Conservation (phyloP, 148 eudicot species). For the Bassia scoparia region DNA sequence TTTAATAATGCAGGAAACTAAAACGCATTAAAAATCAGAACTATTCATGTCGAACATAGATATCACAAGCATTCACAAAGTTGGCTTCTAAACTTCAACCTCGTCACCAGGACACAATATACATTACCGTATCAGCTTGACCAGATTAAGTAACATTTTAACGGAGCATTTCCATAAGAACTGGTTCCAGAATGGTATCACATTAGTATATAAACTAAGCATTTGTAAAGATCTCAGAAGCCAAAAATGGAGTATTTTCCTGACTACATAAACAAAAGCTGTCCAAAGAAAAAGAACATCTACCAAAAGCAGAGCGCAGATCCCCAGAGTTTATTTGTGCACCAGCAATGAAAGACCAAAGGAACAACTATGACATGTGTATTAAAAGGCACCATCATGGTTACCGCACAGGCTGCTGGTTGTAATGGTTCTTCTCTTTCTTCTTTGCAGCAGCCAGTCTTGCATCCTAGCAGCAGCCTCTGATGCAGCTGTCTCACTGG, state of each 20-base stretch:
- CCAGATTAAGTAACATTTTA: conserved; percentile 16
- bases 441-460: conserved; percentile 95
- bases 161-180: conserved; percentile 18
- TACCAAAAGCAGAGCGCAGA: conserved; percentile 26
- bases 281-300: conserved; percentile 27
- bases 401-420: conserved; percentile 86
- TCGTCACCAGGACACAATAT: conserved; percentile 17
- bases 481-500: conserved; percentile 74
- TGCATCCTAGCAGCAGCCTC: conserved; percentile 96
- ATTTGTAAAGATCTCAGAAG: conserved; percentile 24
- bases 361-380: conserved; percentile 23
- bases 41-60: conserved; percentile 1
- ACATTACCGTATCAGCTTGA: conserved; percentile 17
- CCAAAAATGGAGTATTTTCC: conserved; percentile 29
- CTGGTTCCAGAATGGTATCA: conserved; percentile 24
- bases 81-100: not conserved
- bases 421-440: conserved; percentile 97
- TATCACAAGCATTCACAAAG: conserved; percentile 1
- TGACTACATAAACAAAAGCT: conserved; percentile 29
- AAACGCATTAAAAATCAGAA: not conserved
- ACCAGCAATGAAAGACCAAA: conserved; percentile 28
- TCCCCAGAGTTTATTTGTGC: conserved; percentile 29
- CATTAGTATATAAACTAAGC: conserved; percentile 18
- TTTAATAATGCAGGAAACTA: not conserved
- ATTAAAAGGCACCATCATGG: conserved; percentile 7